Evolutionary conservation across 192 early-diverging fungal species (phyloP).

Genomic region (Oehlia diaphana): DNA sequence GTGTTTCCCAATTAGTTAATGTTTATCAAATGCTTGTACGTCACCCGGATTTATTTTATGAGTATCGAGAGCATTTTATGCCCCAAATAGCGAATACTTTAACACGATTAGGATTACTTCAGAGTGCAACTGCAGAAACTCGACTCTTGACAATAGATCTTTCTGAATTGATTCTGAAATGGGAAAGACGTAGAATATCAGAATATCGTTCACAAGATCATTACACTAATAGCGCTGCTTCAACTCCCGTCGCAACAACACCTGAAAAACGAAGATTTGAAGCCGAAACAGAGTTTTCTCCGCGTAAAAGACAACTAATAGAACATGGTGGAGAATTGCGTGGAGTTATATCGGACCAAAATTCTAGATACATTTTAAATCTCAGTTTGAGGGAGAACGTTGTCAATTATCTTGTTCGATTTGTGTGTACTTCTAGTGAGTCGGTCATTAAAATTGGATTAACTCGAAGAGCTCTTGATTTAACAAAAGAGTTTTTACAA

Average conservation of each 20-base stretch:
- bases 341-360: background rate
- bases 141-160: conserved; percentile 85
- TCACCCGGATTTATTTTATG: conserved; percentile 89
- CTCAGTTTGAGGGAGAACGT: conserved; percentile 56
- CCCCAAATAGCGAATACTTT: conserved; percentile 85
- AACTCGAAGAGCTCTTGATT: conserved; percentile 61
- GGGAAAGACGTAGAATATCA: conserved; percentile 75
- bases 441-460: conserved; percentile 43
- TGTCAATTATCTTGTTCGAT: conserved; percentile 60
- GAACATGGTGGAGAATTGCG: conserved; percentile 17
- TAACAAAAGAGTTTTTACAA: conserved; percentile 62
- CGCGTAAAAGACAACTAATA: conserved; percentile 19
- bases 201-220: conserved; percentile 38
- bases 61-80: conserved; percentile 85
- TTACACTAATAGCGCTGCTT: background rate
- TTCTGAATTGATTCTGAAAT: conserved; percentile 84
- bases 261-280: conserved; percentile 26
- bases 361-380: conserved; percentile 47
- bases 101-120: conserved; percentile 82
- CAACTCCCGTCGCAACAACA: conserved; percentile 29
- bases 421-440: conserved; percentile 63
- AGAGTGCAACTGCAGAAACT: conserved; percentile 84
- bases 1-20: conserved; percentile 82
- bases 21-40: conserved; percentile 91
- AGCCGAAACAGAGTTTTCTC: conserved; percentile 8